These are phyloP conservation scores for Citrus trifoliata DNA, from an alignment of 345 rosid genomes.

Conservation along the genomic window DNA sequence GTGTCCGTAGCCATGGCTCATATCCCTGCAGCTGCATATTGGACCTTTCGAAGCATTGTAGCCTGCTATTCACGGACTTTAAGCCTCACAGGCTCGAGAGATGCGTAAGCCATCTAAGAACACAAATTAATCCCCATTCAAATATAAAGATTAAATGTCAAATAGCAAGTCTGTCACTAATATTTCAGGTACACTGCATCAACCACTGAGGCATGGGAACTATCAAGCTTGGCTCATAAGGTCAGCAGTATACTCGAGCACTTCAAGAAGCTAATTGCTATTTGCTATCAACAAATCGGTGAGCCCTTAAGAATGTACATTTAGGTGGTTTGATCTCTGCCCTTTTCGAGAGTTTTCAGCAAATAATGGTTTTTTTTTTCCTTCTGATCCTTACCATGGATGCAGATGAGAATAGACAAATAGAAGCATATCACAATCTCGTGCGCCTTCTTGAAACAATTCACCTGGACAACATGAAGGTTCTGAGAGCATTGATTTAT, in stretches of 20 bases:
- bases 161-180: neutral
- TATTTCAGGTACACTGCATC: conserved; percentile 31
- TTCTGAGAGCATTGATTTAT: conserved; percentile 35
- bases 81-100: conserved; percentile 36
- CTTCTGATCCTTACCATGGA: neutral
- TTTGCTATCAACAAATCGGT: conserved; percentile 42
- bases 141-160: neutral
- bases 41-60: conserved; percentile 52
- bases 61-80: conserved; percentile 40
- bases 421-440: conserved; percentile 40
- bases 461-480: conserved; percentile 42
- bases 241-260: conserved; percentile 36
- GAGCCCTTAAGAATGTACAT: neutral
- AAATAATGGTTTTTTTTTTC: neutral
- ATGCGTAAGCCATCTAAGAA: conserved; percentile 30
- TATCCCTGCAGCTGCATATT: conserved; percentile 48
- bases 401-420: conserved; percentile 41
- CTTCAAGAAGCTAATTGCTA: conserved; percentile 35
- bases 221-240: conserved; percentile 43
- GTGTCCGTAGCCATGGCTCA: conserved; percentile 34
- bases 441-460: conserved; percentile 26
- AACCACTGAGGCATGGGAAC: conserved; percentile 44
- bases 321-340: neutral
- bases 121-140: neutral
- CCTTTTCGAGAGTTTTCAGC: neutral